These are phyloP conservation scores for Lasiosphaeria hispida DNA, from an alignment of 495 filamentous ascomycete species.

Conservation along the genomic window DNA sequence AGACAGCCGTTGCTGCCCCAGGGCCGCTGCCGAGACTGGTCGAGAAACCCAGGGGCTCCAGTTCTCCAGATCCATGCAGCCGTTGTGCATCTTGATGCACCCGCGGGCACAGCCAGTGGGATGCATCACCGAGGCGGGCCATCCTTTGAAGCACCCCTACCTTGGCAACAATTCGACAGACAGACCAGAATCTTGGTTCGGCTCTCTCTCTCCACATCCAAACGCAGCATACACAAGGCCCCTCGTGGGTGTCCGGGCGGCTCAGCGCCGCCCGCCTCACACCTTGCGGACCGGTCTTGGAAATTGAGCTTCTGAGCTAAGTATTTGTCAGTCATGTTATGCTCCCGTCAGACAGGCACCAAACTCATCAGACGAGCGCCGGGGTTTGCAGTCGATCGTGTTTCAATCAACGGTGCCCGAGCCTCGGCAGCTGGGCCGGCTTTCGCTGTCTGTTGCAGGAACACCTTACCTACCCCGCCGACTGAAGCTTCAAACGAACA, in stretches of 20 bases:
- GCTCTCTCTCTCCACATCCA: constrained; percentile 1
- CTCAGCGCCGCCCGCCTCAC: not conserved
- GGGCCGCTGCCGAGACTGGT: not conserved
- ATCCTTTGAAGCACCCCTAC: constrained; percentile 13
- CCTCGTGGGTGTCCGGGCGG: constrained; percentile 5
- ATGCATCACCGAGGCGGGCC: constrained; percentile 22
- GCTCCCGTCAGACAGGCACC: not conserved
- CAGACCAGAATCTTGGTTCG: constrained; percentile 15
- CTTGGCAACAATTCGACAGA: constrained; percentile 8
- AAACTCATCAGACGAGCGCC: constrained; percentile 17
- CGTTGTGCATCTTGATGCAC: constrained; percentile 20
- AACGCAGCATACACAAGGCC: not conserved
- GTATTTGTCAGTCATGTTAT: constrained; percentile 20
- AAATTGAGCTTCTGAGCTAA: not conserved
- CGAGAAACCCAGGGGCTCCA: not conserved
- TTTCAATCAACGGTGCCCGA: constrained; percentile 25
- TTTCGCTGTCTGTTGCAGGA: not conserved
- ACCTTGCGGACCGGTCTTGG: not conserved
- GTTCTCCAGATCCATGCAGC: constrained; percentile 4
- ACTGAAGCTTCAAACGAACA: constrained; percentile 17
- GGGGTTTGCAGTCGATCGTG: constrained; percentile 16
- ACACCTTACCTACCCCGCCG: constrained; percentile 14
- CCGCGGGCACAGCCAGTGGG: constrained; percentile 26
- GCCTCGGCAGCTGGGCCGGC: constrained; percentile 17
- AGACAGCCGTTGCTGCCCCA: not conserved